Base-by-base conservation (phyloP, 768 basidiomycete genomes). In the Rhodotorula sphaerocarpa region DNA sequence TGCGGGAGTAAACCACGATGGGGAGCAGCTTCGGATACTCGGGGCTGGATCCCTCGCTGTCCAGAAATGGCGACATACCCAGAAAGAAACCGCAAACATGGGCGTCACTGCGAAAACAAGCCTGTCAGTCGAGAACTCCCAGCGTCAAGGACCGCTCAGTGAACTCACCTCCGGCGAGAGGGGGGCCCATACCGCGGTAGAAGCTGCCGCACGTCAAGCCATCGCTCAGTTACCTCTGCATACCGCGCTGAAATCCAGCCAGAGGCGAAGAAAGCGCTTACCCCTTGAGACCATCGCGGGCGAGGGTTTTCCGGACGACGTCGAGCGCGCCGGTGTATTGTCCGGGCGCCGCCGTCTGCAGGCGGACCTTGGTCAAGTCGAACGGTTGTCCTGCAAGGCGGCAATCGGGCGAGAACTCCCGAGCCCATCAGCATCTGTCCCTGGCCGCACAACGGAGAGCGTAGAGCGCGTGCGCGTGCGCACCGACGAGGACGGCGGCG, bases 11-110 rank as follows among this genome's bases (percentile, higher is more conserved):
- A n/a, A n/a, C n/a, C n/a, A n/a, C n/a, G n/a, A n/a, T n/a, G n/a
- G n/a, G n/a, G n/a, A n/a, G n/a, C n/a, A n/a, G n/a, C n/a, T n/a
- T n/a, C n/a, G n/a, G n/a, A n/a, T n/a, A n/a, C n/a, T n/a, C n/a
- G n/a, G n/a, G n/a, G n/a, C n/a, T n/a, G n/a, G n/a, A n/a, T n/a
- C n/a, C n/a, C n/a, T n/a, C n/a, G n/a, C n/a, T n/a, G n/a, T n/a
- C n/a, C n/a, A n/a, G n/a, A 9, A 12, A 11, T n/a, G 28, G 28
- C 27, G n/a, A 69, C 81, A 61, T 75, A 91, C 92, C 92, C 92
- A 96, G 80, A 99, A 97, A 6, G 90, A 93, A 34, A 97, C 79
- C 6, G 95, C 95, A 72, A 99, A 99, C 73, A 96, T 97, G 39
- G 95, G 95, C 7, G 95, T 97, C 33, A 99, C 90, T 33, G 93